Percentiles rank a stretch among this genome's conserved stretches.
phyloP scores from a whole-genome alignment of 768 basidiomycete species.

The Leccinum broughii region DNA sequence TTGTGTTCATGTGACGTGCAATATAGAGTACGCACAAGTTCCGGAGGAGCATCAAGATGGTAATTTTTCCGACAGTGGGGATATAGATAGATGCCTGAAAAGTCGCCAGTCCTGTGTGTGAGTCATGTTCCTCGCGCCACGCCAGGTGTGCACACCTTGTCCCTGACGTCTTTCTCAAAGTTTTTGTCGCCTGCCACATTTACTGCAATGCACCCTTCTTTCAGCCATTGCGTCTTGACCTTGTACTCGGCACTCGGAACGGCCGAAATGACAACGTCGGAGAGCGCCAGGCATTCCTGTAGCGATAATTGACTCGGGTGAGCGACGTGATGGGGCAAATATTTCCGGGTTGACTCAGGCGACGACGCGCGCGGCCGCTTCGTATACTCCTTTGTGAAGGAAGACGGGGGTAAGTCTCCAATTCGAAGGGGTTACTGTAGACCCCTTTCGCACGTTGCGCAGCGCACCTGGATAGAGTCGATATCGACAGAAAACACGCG shows the following conservation, averaged over 20 bases:
- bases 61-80: slow-evolving; percentile 96
- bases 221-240: slow-evolving; percentile 83
- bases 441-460: slow-evolving; percentile 3
- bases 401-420: slow-evolving; percentile 2
- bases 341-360: slow-evolving; percentile 48
- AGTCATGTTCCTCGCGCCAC: slow-evolving; percentile 4
- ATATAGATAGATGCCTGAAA: slow-evolving; percentile 84
- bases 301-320: slow-evolving; percentile 68
- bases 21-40: slow-evolving; percentile 68
- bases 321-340: slow-evolving; percentile 83
- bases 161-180: slow-evolving; percentile 89
- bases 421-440: not conserved
- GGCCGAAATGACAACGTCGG: slow-evolving; percentile 93
- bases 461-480: slow-evolving; percentile 81
- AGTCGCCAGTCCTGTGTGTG: slow-evolving; percentile 3
- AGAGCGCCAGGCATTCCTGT: slow-evolving; percentile 76
- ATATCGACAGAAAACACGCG: slow-evolving; percentile 95
- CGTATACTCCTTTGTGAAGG: slow-evolving; percentile 70
- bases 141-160: slow-evolving; percentile 61
- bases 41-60: slow-evolving; percentile 94
- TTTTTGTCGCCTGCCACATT: slow-evolving; percentile 97
- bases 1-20: slow-evolving; percentile 1
- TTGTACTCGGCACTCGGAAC: slow-evolving; percentile 88
- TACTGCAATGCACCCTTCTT: slow-evolving; percentile 91
- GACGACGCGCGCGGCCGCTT: slow-evolving; percentile 67